phyloP scores from a whole-genome alignment of 2,329 filamentous ascomycete species.

The Botrytis sinoallii region DNA sequence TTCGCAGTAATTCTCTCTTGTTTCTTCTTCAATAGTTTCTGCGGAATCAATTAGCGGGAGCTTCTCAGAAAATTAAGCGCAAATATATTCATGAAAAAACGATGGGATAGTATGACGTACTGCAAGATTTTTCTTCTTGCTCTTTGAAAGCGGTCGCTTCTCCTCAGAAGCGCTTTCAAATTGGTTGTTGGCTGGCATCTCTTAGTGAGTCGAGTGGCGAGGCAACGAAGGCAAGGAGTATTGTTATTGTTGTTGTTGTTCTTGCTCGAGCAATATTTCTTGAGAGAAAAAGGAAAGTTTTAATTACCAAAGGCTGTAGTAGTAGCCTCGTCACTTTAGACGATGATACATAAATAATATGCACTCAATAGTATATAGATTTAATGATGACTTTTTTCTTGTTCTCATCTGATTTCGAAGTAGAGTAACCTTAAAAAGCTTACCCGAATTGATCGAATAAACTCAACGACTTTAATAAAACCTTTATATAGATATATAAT shows the following conservation, averaged over 20 bases:
- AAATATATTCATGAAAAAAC: neutral
- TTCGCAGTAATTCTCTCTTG: neutral
- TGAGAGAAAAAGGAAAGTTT: rapidly evolving
- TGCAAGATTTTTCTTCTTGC: rapidly evolving
- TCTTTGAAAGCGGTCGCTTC: neutral
- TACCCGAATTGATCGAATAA: too few relatives aligned
- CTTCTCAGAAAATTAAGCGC: neutral
- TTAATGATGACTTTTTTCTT: too few relatives aligned
- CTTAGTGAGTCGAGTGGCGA: neutral
- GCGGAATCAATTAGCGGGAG: too few relatives aligned
- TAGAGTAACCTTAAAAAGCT: neutral
- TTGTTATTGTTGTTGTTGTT: neutral
- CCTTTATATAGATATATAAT: too few relatives aligned
- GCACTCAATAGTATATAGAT: too few relatives aligned
- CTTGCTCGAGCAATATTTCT: neutral
- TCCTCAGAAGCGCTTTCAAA: neutral
- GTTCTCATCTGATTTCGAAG: neutral
- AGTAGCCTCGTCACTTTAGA: neutral
- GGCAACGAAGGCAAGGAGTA: neutral
- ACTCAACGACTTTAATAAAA: too few relatives aligned
- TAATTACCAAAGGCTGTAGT: neutral
- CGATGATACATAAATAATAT: neutral
- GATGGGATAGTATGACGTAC: neutral
- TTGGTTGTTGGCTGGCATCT: neutral
- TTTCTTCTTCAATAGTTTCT: neutral